Evolutionary conservation across 148 eudicot genomes (phyloP).

Genomic region (Rhododendron vialii): DNA sequence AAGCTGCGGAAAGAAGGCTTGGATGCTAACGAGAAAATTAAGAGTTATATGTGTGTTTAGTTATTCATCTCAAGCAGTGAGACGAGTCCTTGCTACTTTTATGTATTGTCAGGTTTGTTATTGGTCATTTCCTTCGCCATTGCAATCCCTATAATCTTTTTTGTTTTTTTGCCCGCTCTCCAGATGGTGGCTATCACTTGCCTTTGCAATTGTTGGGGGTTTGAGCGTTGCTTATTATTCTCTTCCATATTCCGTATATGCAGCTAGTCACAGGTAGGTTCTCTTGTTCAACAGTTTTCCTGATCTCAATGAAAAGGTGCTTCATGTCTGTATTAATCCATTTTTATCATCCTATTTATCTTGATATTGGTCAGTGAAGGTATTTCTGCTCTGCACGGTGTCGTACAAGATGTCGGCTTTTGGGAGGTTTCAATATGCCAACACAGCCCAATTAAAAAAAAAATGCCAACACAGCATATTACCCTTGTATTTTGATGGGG

Average conservation of each 20-base stretch:
- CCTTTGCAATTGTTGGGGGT: conserved; percentile 81
- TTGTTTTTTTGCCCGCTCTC: neutral
- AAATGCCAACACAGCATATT: neutral
- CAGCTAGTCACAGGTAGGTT: conserved; percentile 61
- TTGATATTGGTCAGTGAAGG: neutral
- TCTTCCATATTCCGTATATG: conserved; percentile 87
- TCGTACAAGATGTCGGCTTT: neutral
- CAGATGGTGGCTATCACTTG: conserved; percentile 98
- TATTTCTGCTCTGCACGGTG: neutral
- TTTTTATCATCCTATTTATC: neutral
- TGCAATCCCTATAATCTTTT: conserved; percentile 14
- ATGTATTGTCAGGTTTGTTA: neutral
- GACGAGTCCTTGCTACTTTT: conserved; percentile 25
- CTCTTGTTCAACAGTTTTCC: neutral
- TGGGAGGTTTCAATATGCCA: neutral
- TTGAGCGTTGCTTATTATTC: conserved; percentile 73
- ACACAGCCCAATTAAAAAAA: neutral
- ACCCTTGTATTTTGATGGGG: neutral
- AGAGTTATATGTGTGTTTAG: conserved; percentile 90
- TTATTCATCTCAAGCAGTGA: conserved; percentile 47
- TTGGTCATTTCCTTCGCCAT: conserved; percentile 3
- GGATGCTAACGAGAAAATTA: conserved; percentile 94
- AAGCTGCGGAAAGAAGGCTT: conserved; percentile 99
- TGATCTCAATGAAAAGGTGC: neutral
- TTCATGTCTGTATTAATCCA: neutral